Evolutionary conservation across 2,329 filamentous ascomycete genomes (phyloP).

Genomic region (Trichoderma hamatum): DNA sequence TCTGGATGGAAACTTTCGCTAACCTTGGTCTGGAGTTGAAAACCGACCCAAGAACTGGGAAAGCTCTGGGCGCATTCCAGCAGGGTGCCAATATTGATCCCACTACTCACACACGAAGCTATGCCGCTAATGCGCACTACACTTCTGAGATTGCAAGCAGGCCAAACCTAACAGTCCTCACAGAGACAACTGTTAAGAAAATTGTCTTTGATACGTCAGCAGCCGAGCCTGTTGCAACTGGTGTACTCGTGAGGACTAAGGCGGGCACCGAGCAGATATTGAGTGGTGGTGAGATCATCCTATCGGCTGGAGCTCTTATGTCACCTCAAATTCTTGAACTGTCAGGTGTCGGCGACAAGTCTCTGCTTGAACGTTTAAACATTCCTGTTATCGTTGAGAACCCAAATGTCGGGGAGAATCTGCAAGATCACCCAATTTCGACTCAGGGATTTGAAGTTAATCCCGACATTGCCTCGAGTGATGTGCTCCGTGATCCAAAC

Average conservation of each 20-base stretch:
- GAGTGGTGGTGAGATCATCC: conserved; percentile 41
- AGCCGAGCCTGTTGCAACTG: conserved; percentile 37
- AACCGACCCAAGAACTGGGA: conserved; percentile 39
- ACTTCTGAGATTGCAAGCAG: conserved; percentile 38
- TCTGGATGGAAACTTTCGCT: conserved; percentile 44
- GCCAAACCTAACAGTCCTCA: conserved; percentile 41
- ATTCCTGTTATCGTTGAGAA: conserved; percentile 42
- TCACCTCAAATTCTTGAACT: conserved; percentile 38
- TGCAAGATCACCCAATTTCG: conserved; percentile 43
- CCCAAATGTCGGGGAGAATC: conserved; percentile 45
- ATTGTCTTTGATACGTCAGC: conserved; percentile 35
- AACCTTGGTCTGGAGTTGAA: conserved; percentile 40
- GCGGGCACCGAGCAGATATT: conserved; percentile 42
- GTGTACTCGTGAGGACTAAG: conserved; percentile 38
- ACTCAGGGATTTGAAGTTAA: conserved; percentile 41
- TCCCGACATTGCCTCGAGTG: conserved; percentile 35
- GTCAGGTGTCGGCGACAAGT: conserved; percentile 40
- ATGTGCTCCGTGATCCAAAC: conserved; percentile 40
- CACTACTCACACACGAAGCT: conserved; percentile 39
- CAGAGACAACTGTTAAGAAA: conserved; percentile 41
- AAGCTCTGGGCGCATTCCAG: conserved; percentile 40
- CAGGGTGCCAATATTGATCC: conserved; percentile 39
- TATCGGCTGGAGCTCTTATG: conserved; percentile 30
- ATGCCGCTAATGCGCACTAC: conserved; percentile 41
- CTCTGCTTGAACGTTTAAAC: conserved; percentile 38